These are phyloP conservation scores for Cylindrotheca closterium DNA, from an alignment of 108 stramenopile genomes.

Conservation along the genomic window DNA sequence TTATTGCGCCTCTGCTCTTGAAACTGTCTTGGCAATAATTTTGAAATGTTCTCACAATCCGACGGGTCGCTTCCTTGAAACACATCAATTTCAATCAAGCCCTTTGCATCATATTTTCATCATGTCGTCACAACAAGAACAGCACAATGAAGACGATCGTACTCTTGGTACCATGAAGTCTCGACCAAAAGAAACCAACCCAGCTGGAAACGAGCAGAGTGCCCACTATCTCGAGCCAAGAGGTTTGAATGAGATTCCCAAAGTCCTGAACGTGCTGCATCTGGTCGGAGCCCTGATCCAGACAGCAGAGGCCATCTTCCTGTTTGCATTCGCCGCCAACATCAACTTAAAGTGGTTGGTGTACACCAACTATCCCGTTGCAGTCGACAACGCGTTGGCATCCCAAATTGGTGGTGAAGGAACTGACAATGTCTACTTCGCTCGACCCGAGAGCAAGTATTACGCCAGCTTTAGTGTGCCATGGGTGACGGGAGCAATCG, in stretches of 20 bases:
- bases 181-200: too few relatives aligned
- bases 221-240: constrained; percentile 13
- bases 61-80: too few relatives aligned
- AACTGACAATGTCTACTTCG: not conserved
- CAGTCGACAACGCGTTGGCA: not conserved
- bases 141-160: too few relatives aligned
- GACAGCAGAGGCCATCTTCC: constrained; percentile 13
- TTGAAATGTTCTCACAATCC: too few relatives aligned
- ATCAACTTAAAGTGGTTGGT: constrained; percentile 9
- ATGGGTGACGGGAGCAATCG: constrained; percentile 26
- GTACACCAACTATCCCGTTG: constrained; percentile 19
- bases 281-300: constrained; percentile 19
- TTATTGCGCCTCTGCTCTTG: too few relatives aligned
- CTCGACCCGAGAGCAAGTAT: constrained; percentile 4
- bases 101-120: too few relatives aligned
- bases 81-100: too few relatives aligned
- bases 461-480: not conserved
- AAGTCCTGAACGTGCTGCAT: constrained; percentile 1
- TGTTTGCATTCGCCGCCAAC: constrained; percentile 16
- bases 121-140: too few relatives aligned
- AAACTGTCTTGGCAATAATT: too few relatives aligned
- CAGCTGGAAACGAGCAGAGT: too few relatives aligned
- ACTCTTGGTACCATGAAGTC: too few relatives aligned
- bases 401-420: not conserved
- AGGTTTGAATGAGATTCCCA: constrained; percentile 16